Conservation (phyloP, 306 rosid species). For the Cyamopsis tetragonoloba region DNA sequence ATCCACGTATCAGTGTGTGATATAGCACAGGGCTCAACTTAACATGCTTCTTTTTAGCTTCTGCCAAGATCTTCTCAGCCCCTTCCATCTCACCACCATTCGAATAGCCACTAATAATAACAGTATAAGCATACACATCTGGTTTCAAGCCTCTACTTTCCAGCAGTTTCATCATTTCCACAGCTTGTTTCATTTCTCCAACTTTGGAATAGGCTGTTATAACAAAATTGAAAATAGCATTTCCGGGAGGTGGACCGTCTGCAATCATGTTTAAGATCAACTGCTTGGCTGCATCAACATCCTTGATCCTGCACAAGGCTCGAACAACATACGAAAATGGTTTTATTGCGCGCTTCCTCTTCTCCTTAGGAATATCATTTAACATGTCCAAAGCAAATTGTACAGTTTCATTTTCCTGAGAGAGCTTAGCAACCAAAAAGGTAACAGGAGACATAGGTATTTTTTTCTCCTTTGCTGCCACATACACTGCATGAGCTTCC, state of each 20-base stretch:
- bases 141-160: conserved; percentile 81
- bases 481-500: conserved; percentile 55
- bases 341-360: conserved; percentile 47
- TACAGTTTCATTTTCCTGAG: conserved; percentile 49
- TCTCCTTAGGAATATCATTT: conserved; percentile 44
- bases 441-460: conserved; percentile 31
- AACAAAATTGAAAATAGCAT: conserved; percentile 65
- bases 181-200: conserved; percentile 59
- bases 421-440: conserved; percentile 45
- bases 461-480: conserved; percentile 44
- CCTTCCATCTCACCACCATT: conserved; percentile 80
- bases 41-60: conserved; percentile 69
- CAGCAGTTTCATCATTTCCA: conserved; percentile 58
- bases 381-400: conserved; percentile 52
- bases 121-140: conserved; percentile 69
- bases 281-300: conserved; percentile 51
- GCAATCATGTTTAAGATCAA: conserved; percentile 60
- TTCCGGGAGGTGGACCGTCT: conserved; percentile 82
- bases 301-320: conserved; percentile 61
- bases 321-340: conserved; percentile 54
- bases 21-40: conserved; percentile 56
- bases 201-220: conserved; percentile 54
- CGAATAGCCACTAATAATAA: conserved; percentile 64
- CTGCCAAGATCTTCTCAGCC: conserved; percentile 51
- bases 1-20: conserved; percentile 73